phyloP scores from a whole-genome alignment of 495 filamentous ascomycete genomes.

The Penicillium steckii region DNA sequence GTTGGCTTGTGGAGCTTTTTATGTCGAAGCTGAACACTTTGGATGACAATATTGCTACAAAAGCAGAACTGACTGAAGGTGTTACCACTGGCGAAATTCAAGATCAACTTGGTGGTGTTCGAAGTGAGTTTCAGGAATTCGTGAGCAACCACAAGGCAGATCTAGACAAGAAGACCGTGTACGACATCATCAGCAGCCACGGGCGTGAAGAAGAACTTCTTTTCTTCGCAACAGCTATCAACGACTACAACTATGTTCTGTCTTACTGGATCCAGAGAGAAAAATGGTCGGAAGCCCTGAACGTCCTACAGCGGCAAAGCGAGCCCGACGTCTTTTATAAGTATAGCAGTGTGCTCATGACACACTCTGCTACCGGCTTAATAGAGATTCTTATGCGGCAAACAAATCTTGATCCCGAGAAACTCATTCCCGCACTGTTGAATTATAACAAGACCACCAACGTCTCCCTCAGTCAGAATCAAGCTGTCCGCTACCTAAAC shows the following conservation, averaged over 20 bases:
- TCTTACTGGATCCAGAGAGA: slow-evolving; percentile 97
- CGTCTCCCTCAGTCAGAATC: slow-evolving; percentile 64
- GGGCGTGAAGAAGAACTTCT: slow-evolving; percentile 90
- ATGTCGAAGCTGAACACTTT: slow-evolving; percentile 96
- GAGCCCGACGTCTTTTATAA: slow-evolving; percentile 92
- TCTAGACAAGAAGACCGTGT: slow-evolving; percentile 86
- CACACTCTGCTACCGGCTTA: slow-evolving; percentile 74
- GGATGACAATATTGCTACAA: slow-evolving; percentile 89
- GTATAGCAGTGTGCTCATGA: slow-evolving; percentile 95
- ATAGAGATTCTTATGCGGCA: slow-evolving; percentile 95
- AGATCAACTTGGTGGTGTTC: slow-evolving; percentile 66
- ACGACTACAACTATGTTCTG: slow-evolving; percentile 92
- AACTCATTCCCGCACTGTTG: slow-evolving; percentile 86
- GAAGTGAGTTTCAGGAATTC: slow-evolving; percentile 84
- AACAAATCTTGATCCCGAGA: slow-evolving; percentile 78
- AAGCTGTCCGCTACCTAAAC: slow-evolving; percentile 90
- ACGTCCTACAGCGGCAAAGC: slow-evolving; percentile 86
- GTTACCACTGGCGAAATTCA: slow-evolving; percentile 66
- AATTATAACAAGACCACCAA: slow-evolving; percentile 78
- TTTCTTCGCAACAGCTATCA: slow-evolving; percentile 80
- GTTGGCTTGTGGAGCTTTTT: slow-evolving; percentile 92
- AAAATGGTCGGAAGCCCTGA: slow-evolving; percentile 85
- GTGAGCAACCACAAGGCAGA: slow-evolving; percentile 78
- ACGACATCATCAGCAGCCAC: slow-evolving; percentile 94
- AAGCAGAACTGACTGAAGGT: slow-evolving; percentile 76